These are phyloP conservation scores for Chlamydomonas applanata DNA, from an alignment of 139 green algal genomes.

Conservation along the genomic window DNA sequence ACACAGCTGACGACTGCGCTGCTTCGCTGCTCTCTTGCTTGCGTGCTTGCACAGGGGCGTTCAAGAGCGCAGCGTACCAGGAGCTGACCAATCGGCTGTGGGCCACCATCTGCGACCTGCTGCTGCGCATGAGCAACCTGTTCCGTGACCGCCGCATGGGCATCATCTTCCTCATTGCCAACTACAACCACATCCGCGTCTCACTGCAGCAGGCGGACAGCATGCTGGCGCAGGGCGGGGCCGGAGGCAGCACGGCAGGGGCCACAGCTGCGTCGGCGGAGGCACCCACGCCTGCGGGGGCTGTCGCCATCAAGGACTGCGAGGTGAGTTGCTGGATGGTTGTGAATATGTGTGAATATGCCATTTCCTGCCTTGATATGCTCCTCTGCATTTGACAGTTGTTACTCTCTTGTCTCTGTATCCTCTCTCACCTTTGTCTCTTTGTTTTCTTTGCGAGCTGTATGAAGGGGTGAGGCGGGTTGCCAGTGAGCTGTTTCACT, in stretches of 20 bases:
- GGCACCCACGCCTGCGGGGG: slow-evolving; percentile 28
- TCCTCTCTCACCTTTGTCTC: no score
- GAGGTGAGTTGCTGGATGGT: slow-evolving; percentile 51
- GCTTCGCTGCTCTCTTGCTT: neutral
- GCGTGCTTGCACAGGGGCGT: slow-evolving; percentile 49
- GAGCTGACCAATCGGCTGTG: slow-evolving; percentile 60
- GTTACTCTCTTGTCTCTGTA: no score
- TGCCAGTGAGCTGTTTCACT: no score
- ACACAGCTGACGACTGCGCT: neutral
- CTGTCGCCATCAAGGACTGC: slow-evolving; percentile 73
- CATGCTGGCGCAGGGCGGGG: neutral
- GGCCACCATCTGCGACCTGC: slow-evolving; percentile 52
- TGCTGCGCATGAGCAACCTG: slow-evolving; percentile 63
- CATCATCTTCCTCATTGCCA: slow-evolving; percentile 93
- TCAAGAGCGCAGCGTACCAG: slow-evolving; percentile 54
- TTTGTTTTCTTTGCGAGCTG: no score
- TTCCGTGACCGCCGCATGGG: slow-evolving; percentile 54
- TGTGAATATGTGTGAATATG: no score
- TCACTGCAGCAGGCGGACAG: slow-evolving; percentile 5
- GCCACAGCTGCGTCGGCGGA: neutral
- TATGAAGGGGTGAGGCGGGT: no score
- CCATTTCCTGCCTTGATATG: no score
- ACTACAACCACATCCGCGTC: slow-evolving; percentile 79
- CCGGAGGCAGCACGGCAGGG: neutral
- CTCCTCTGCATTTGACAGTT: no score